A percentile compares a stretch with the other conserved stretches of the same genome.
phyloP scores from a whole-genome alignment of 176 grass and related monocot species.

The Bonia amplexicaulis region DNA sequence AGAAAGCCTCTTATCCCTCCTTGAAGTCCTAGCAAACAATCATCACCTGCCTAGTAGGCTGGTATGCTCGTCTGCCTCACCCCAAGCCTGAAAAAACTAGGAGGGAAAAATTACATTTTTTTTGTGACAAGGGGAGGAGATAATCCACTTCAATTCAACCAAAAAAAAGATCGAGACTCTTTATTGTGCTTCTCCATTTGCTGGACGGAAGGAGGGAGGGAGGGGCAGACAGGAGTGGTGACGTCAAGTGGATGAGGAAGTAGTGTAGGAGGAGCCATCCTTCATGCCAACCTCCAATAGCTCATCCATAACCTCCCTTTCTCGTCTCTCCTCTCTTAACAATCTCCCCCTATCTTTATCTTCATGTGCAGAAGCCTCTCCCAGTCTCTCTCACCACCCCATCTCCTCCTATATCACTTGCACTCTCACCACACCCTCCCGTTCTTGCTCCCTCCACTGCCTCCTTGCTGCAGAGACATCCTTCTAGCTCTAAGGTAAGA shows the following conservation, averaged over 20 bases:
- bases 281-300: slow-evolving; percentile 51
- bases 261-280: slow-evolving; percentile 51
- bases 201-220: background rate
- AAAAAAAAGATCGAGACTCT: background rate
- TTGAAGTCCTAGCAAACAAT: background rate
- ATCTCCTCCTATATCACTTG: slow-evolving; percentile 38
- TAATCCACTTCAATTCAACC: slow-evolving; percentile 20
- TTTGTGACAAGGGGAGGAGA: slow-evolving; percentile 25
- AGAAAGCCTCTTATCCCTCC: background rate
- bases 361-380: slow-evolving; percentile 22
- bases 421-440: slow-evolving; percentile 25
- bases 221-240: background rate
- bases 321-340: background rate
- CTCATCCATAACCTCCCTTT: slow-evolving; percentile 43
- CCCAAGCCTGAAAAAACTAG: background rate
- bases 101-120: background rate
- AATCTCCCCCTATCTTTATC: slow-evolving; percentile 34
- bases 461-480: background rate
- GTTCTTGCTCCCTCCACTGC: slow-evolving; percentile 25
- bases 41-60: background rate
- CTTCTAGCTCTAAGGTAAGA: slow-evolving; percentile 26
- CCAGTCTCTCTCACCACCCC: background rate
- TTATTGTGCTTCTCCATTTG: slow-evolving; percentile 1
- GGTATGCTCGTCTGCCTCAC: background rate
- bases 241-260: slow-evolving; percentile 71